Conservation (phyloP, 2,329 filamentous ascomycete genomes). For the Colletotrichum sp. region DNA sequence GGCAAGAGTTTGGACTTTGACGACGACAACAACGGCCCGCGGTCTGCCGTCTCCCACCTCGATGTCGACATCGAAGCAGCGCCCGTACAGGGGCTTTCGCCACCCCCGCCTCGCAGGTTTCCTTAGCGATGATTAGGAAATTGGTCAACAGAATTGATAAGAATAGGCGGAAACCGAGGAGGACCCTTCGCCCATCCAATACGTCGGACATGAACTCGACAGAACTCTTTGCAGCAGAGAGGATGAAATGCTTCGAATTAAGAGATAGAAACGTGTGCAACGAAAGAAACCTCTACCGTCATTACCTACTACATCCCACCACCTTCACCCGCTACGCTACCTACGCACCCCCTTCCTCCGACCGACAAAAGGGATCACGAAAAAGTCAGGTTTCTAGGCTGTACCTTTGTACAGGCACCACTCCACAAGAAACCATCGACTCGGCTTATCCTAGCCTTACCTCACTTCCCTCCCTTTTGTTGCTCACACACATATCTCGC, state of each 20-base stretch:
- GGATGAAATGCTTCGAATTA: not conserved
- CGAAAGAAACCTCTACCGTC: not conserved
- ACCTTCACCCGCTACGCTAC: not conserved
- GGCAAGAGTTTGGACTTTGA: slow-evolving; percentile 6
- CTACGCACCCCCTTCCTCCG: not conserved
- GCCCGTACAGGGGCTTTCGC: slow-evolving; percentile 3
- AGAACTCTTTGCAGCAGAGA: not conserved
- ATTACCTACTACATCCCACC: not conserved
- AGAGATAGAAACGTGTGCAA: not conserved
- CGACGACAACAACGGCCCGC: not conserved
- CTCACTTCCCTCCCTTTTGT: not conserved
- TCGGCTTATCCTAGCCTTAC: not conserved
- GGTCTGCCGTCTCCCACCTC: not conserved
- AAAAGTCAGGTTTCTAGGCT: not conserved
- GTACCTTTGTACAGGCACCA: not conserved
- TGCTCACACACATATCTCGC: not conserved
- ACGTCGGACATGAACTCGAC: not conserved
- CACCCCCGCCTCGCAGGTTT: slow-evolving; percentile 15
- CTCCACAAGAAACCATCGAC: not conserved
- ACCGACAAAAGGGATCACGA: not conserved
- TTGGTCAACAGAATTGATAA: not conserved
- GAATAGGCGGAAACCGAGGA: not conserved
- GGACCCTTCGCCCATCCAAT: not conserved
- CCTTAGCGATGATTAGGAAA: not conserved
- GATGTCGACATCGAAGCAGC: not conserved